Base-by-base conservation (phyloP, 2,329 filamentous ascomycete genomes). In the Colletotrichum ledebouriae region DNA sequence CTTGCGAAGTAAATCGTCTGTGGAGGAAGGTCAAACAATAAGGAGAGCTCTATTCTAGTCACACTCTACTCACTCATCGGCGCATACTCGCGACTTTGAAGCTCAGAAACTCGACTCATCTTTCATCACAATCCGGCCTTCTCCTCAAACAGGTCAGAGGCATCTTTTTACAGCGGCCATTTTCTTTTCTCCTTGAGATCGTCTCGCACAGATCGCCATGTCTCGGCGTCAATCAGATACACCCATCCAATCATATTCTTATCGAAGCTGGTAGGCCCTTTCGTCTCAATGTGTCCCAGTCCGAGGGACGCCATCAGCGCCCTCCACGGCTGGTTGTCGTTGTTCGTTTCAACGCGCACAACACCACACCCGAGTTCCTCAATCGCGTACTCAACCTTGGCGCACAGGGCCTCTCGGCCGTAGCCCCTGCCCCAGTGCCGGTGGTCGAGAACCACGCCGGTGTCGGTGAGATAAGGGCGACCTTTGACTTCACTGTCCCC, bases 391-490 rank as follows among this genome's bases (percentile, higher is more conserved):
- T 75, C 71, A 10, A 74, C 20, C 12, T 73, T 22, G 1, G 67
- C 71, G 39, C 71, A 63, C 6, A 75, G 13, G 0, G 71, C 60
- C 65, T 76, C 74, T 6, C 63, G 47, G 12, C 72, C 73, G 33
- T 70, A 73, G 0, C 74, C 73, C 57, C 53, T 70, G 4, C 71
- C 65, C 44, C 63, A 67, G 63, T 72, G 68, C 0, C 56, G 70
- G 47, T 73, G 69, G 56, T 75, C 71, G 22, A 76, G 72, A 20
- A 74, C 58, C 1, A 72, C 53, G 4, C 72, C 74, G 11, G 65
- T 65, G 55, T 75, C 72, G 17, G 64, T 65, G 13, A 71, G 41
- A 33, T 69, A 53, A 9, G 50, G 59, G 3, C 46, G 50, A 6
- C 57, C 29, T 49, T 29, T 3, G 42, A 62, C 11, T 44, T 17